Base-by-base conservation (phyloP, 352 stramenopile species). In the Phytophthora fragariaefolia region DNA sequence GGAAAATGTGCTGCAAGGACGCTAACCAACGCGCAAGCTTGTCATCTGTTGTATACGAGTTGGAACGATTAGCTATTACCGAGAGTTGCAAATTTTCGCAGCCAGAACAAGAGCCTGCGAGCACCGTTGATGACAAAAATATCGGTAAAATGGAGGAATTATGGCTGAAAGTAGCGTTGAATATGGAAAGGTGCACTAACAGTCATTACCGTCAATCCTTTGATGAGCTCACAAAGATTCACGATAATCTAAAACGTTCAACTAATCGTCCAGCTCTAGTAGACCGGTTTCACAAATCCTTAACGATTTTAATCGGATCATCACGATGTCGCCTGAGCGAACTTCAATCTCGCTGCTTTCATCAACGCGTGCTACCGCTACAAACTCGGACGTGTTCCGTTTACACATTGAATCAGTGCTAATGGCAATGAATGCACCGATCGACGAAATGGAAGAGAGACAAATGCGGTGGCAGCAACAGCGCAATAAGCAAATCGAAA, bases 1-100 rank as follows among this genome's bases (percentile, higher is more conserved):
- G 46, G 51, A 23, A 34, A 8, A 69, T 69, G 61, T 69, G 61
- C 34, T 51, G 23, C 5, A 24, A 38, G 15, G 45, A 69, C 17
- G 52, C 52, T 27, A 12, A 46, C 27, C 27, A 51, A 40, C 52
- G 57, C 6, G 3, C 13, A 1, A 38, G 15, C 18, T 13, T 66
- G 1, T 52, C 48, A 2, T 58, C 36, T 27, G 47, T 53, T 1
- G 20, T 50, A 4, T 48, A 47, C n/a, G 27, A 53, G n/a, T 36
- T 66, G 6, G 58, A 58, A 9, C 7, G 15, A 24, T 38, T 66
- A 24, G 8, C 15, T 38, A 13, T 46, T 4, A 58, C 46, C 1
- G 17, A 36, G 2, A 50, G 9, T 26, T 50, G 8, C 9, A 17
- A 18, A 10, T 4, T 7, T 3, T 6, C 6, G 5, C 10, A 55